Base-by-base conservation (phyloP, 2,329 filamentous ascomycete genomes). In the Zasmidium angulare region DNA sequence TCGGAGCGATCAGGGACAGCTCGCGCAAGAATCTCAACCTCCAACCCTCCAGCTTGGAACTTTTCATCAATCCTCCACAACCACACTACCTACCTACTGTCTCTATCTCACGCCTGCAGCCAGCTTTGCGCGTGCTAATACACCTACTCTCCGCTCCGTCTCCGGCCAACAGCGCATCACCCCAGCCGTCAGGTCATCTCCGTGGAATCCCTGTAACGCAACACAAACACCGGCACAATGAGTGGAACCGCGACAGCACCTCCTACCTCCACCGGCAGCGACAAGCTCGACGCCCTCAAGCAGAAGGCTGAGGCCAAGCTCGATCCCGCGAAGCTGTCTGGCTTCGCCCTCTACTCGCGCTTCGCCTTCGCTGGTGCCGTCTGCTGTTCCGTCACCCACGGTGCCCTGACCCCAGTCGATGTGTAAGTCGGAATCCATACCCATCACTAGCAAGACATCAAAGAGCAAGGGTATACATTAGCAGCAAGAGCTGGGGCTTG, bases 321-420 rank as follows among this genome's bases (percentile, higher is more conserved):
- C 14, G 73, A 79, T 66, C 80, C 81, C n/a, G 70, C 77, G 68
- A 82, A 85, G 77, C 82, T 86, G 67, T 81, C 77, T 69, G 86
- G 87, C 64, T 50, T 92, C 69, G 82, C 78, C 62, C 90, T 99
- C 72, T 98, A 98, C 88, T 90, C 91, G 73, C 87, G 91, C 81
- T 97, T 97, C 83, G 93, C 95, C 81, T 89, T 99, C 74, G 93
- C 95, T 73, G 95, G 95, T 82, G 95, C 95, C 72, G 83, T 98
- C 84, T 97, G 95, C 88, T 99, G 95, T 82, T 95, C 93, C 72
- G 83, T 98, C 82, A 99, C 95, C 76, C 95, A 99, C 86, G 95
- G 93, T 80, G 89, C 85, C 75, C 88, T 98, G 73, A 99, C 95
- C 71, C 95, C 95, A 76, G 92, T 99, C 79, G 95, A 99, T 90